Base-by-base conservation (phyloP, 306 rosid species). In the Lotus japonicus region DNA sequence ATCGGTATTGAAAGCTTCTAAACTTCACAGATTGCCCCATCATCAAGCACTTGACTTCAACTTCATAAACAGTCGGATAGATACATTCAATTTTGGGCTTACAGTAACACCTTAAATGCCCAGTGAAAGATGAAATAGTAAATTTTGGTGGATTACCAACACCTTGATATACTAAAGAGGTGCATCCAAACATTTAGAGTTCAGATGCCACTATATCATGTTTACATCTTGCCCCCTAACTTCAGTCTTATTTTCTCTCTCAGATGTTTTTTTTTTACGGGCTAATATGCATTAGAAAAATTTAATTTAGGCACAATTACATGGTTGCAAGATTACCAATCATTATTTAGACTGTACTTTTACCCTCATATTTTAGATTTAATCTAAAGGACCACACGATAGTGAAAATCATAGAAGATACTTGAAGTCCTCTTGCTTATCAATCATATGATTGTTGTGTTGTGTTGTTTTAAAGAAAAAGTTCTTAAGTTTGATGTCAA, bases 301-400 rank as follows among this genome's bases (percentile, higher is more conserved):
- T 26, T 41, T n/a, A 60, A 36, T 31, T 52, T 41, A 60, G 75
- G 71, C 58, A 59, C 7, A 66, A 66, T 57, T 15, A 10, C 45
- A 26, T 50, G 21, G 42, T 68, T 0, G 45, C 51, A 8, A 50
- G 65, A 51, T n/a, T 36, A 51, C 13, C 28, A 67, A 39, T 77
- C 28, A 14, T 69, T 60, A 26, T 39, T 36, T 23, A 56, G 49
- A 70, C 41, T 55, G 31, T 39, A 70, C 6, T 35, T 48, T 43
- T 36, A 52, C 12, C 38, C 11, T 63, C 44, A n/a, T 18, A 31
- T 52, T 15, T 33, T 51, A 61, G 12, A 72, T 19, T 54, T n/a
- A 35, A 10, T 68, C 66, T 33, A 9, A 17, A 10, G 50, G 19
- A 68, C 54, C 28, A 11, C 28, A 11, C 14, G 9, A 21, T 71